A percentile compares a stretch with the other conserved stretches of the same genome.
Evolutionary conservation across 2,329 filamentous ascomycete genomes (phyloP).

Genomic region (Apiospora pterosperma): DNA sequence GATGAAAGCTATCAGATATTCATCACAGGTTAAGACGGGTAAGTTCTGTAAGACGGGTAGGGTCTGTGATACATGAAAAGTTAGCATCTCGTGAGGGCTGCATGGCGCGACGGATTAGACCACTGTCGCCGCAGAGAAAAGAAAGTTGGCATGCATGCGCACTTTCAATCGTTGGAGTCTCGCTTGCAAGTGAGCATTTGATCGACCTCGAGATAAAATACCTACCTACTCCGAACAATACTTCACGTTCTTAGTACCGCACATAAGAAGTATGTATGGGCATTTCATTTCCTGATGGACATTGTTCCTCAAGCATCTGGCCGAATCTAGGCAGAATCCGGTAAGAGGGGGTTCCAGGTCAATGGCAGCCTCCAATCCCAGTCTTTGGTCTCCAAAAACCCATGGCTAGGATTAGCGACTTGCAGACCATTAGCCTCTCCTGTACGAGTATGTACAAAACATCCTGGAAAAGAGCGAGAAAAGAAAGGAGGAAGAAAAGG

Average conservation of each 20-base stretch:
- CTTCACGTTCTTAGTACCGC: too few relatives aligned
- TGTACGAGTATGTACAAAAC: too few relatives aligned
- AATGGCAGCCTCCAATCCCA: neutral
- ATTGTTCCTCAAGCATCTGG: neutral
- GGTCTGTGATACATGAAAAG: neutral
- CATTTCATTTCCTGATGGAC: slow-evolving; percentile 3
- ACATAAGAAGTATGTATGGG: too few relatives aligned
- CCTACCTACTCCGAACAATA: too few relatives aligned
- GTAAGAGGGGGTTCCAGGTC: neutral
- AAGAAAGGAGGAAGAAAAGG: slow-evolving; percentile 12
- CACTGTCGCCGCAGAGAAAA: neutral
- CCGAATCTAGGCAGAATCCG: neutral
- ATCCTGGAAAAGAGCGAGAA: neutral
- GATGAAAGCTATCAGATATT: neutral
- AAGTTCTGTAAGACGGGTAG: neutral
- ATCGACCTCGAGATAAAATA: neutral
- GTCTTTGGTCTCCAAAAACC: neutral
- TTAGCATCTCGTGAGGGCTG: neutral
- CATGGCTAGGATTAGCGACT: neutral
- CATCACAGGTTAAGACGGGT: neutral
- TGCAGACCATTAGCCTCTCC: neutral
- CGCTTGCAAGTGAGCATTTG: neutral
- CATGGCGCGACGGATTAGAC: neutral
- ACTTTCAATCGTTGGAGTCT: neutral
- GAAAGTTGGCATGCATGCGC: neutral